Base-by-base conservation (phyloP, 2,329 filamentous ascomycete genomes). In the Arthrobotrys megalospora region DNA sequence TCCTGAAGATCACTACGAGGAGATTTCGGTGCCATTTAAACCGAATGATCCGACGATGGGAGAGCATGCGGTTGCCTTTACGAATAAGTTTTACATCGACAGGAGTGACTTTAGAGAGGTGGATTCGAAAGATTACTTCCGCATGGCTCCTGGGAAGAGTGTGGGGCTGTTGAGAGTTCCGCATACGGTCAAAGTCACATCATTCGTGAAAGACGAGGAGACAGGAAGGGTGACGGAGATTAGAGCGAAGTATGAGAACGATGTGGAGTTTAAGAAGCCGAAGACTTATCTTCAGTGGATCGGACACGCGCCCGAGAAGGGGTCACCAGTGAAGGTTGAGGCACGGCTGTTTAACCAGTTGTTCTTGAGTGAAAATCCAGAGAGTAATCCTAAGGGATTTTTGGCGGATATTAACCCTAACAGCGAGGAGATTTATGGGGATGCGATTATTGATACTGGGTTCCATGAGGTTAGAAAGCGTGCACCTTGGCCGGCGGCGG, bases 261-360 rank as follows among this genome's bases (percentile, higher is more conserved):
- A 93, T 78, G 89, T 88, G 16, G 90, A 91, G 82, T 81, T 84
- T 73, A 86, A 86, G 81, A 88, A 87, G 77, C 90, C 91, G 48
- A 95, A 96, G 86, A 91, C 93, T 0, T 93, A 90, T 83, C 97
- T 97, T 83, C 94, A 97, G 83, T 97, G 95, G 95, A 92, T 97
- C 5, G 90, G 90, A 4, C 89, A 90, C 45, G 91, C 89, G 0
- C 88, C 91, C 0, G 87, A 87, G 12, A 90, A 90, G 80, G 85
- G 86, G 41, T 88, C 88, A 45, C 88, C 89, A 3, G 85, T 91
- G 76, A 87, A 86, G 68, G 91, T 91, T 11, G 92, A 94, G 84
- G 92, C 90, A 48, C 91, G 94, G 76, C 87, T 96, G 58, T 91
- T 96, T 85, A 92, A 93, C 83, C 87, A 90, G 2, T 88, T 98